phyloP scores from a whole-genome alignment of 495 filamentous ascomycete species.

The Chaetomidium leptoderma region DNA sequence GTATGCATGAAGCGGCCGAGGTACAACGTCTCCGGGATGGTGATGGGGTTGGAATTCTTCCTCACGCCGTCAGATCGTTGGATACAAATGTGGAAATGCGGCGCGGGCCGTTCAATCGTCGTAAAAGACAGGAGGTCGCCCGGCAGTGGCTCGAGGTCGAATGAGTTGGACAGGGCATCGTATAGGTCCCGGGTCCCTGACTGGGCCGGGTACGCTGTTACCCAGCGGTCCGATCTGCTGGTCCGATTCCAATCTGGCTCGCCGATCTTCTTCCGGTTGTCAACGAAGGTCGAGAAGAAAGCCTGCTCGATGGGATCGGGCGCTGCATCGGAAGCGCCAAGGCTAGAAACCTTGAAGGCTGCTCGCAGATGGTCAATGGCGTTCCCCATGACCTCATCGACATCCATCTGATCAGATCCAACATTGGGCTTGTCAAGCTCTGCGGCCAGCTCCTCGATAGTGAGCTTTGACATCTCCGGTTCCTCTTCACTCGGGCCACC shows the following conservation, averaged over 20 bases:
- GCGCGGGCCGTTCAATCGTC: slow-evolving; percentile 71
- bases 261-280: slow-evolving; percentile 39
- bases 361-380: slow-evolving; percentile 85
- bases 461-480: slow-evolving; percentile 24
- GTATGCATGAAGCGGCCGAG: slow-evolving; percentile 84
- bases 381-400: slow-evolving; percentile 90
- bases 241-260: slow-evolving; percentile 34
- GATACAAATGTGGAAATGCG: slow-evolving; percentile 83
- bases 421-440: slow-evolving; percentile 43
- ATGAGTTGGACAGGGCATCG: slow-evolving; percentile 76
- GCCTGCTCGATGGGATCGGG: slow-evolving; percentile 67
- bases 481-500: slow-evolving; percentile 12
- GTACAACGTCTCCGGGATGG: slow-evolving; percentile 71
- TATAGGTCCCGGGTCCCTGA: slow-evolving; percentile 61
- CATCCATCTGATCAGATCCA: slow-evolving; percentile 70
- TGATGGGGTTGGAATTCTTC: slow-evolving; percentile 76
- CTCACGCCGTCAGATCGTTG: slow-evolving; percentile 70
- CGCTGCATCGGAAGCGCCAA: slow-evolving; percentile 48
- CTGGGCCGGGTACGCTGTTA: slow-evolving; percentile 31
- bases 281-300: slow-evolving; percentile 47
- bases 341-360: slow-evolving; percentile 64
- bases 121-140: slow-evolving; percentile 62
- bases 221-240: slow-evolving; percentile 28
- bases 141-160: slow-evolving; percentile 70
- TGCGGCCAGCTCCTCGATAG: slow-evolving; percentile 40